phyloP scores from a whole-genome alignment of 495 filamentous ascomycete genomes.

The Aspergillus cavernicola region DNA sequence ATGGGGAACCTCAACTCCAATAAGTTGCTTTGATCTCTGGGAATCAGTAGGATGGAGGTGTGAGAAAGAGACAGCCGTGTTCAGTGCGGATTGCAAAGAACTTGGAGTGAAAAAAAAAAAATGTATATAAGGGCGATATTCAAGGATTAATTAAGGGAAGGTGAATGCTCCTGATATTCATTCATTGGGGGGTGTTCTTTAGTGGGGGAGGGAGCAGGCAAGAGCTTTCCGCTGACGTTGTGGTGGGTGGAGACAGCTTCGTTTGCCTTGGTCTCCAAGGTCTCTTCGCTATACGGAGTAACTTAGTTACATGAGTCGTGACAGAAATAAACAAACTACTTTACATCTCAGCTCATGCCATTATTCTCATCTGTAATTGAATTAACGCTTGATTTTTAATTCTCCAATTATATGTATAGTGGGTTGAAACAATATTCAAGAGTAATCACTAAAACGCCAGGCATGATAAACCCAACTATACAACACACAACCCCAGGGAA shows the following conservation, averaged over 20 bases:
- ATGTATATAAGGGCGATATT: background rate
- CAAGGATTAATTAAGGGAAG: background rate
- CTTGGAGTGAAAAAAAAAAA: too few species aligned
- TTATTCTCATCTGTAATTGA: too few species aligned
- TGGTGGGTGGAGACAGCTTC: conserved; percentile 2
- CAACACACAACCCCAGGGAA: background rate
- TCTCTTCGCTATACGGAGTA: background rate
- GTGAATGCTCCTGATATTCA: background rate
- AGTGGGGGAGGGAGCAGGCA: background rate
- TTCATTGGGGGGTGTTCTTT: background rate
- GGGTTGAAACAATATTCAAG: too few species aligned
- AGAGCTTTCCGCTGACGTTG: conserved; percentile 11
- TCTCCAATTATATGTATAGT: too few species aligned
- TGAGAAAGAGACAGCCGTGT: background rate
- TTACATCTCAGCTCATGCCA: too few species aligned
- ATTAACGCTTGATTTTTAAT: too few species aligned
- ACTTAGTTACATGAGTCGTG: too few species aligned
- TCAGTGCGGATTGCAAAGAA: background rate
- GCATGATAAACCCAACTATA: background rate
- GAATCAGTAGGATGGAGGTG: background rate
- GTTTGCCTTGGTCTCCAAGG: background rate
- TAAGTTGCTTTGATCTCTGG: background rate
- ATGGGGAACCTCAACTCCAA: too few species aligned
- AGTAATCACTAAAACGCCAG: background rate
- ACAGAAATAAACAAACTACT: too few species aligned